Evolutionary conservation across 805 yeast genomes (phyloP).

Genomic region (Kazachstania psychrophila): DNA sequence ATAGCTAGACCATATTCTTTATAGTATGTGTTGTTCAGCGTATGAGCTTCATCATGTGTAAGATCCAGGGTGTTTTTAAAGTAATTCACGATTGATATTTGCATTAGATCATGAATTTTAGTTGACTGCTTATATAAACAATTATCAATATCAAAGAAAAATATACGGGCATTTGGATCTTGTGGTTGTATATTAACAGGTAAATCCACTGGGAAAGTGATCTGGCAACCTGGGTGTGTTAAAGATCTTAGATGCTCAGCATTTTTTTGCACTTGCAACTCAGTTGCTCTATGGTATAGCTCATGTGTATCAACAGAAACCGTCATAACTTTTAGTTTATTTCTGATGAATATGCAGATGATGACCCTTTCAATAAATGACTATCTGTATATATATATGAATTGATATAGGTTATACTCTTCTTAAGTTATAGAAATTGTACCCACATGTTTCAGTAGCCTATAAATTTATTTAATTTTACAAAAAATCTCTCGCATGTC

Average conservation of each 20-base stretch:
- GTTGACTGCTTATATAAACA: constrained; percentile 73
- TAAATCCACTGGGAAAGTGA: constrained; percentile 25
- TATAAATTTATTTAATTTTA: too few relatives aligned
- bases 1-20: constrained; percentile 85
- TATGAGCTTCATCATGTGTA: constrained; percentile 62
- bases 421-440: too few relatives aligned
- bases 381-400: too few relatives aligned
- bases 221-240: constrained; percentile 29
- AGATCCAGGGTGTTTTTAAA: constrained; percentile 57
- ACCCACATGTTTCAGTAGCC: too few relatives aligned
- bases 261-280: constrained; percentile 24
- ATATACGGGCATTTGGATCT: constrained; percentile 31
- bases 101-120: constrained; percentile 80
- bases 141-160: constrained; percentile 91
- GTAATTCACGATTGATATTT: constrained; percentile 69
- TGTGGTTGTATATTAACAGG: constrained; percentile 16
- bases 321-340: too few relatives aligned
- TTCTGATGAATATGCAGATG: too few relatives aligned
- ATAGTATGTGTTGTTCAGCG: constrained; percentile 67
- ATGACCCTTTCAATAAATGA: too few relatives aligned
- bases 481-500: too few relatives aligned
- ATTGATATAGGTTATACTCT: too few relatives aligned
- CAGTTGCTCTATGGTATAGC: constrained; percentile 14
- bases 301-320: constrained; percentile 2
- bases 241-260: constrained; percentile 27